Conservation (phyloP, 2,329 filamentous ascomycete genomes). For the Aspergillus eucalypticola region DNA sequence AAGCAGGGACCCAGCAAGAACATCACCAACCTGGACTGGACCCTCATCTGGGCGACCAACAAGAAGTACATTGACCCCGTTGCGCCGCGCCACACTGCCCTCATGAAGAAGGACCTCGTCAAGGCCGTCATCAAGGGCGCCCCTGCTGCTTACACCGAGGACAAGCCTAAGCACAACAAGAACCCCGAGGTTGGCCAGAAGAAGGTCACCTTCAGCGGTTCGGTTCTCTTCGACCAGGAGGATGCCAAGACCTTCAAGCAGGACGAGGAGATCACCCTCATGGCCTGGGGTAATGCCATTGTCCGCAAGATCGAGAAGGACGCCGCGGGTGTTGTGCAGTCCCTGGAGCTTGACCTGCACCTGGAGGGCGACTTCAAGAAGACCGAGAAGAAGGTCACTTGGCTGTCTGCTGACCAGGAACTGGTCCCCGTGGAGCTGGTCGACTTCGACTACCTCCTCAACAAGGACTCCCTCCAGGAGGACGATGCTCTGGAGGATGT, state of each 20-base stretch:
- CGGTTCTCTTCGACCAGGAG: slow-evolving; percentile 79
- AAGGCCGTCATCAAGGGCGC: slow-evolving; percentile 68
- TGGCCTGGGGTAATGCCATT: slow-evolving; percentile 80
- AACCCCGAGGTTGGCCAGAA: slow-evolving; percentile 82
- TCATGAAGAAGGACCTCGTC: slow-evolving; percentile 70
- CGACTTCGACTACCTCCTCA: slow-evolving; percentile 93
- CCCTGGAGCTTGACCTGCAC: slow-evolving; percentile 80
- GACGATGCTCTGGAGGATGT: slow-evolving; percentile 84
- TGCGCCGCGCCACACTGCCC: slow-evolving; percentile 71
- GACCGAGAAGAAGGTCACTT: slow-evolving; percentile 95
- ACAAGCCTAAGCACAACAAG: slow-evolving; percentile 87
- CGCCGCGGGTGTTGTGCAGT: slow-evolving; percentile 61
- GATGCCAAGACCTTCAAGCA: slow-evolving; percentile 79
- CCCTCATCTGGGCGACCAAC: slow-evolving; percentile 59
- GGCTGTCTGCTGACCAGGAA: slow-evolving; percentile 77
- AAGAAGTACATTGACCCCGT: slow-evolving; percentile 81
- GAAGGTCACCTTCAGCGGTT: slow-evolving; percentile 75
- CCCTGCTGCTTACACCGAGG: slow-evolving; percentile 63
- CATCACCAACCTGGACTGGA: slow-evolving; percentile 53
- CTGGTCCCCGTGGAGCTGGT: slow-evolving; percentile 82
- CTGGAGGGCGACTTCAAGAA: slow-evolving; percentile 91
- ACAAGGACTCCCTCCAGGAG: slow-evolving; percentile 89
- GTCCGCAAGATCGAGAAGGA: slow-evolving; percentile 53
- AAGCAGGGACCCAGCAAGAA: slow-evolving; percentile 53
- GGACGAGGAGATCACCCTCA: slow-evolving; percentile 89